Conservation (phyloP, 139 green algal genomes). For the Desmodesmus armatus region DNA sequence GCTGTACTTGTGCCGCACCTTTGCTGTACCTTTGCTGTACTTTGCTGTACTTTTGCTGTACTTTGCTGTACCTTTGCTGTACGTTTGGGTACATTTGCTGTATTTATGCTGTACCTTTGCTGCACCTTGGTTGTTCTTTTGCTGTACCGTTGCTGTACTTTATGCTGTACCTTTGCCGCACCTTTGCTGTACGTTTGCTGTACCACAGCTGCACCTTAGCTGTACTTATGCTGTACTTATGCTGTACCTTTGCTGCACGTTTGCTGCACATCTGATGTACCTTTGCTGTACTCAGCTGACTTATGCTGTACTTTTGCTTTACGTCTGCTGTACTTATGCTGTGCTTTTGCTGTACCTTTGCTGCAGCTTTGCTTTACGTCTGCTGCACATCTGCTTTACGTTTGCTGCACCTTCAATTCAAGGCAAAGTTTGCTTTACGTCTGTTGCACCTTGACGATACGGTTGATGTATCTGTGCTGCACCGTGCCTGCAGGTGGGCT, state of each 20-base stretch:
- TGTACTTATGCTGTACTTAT: too few relatives aligned
- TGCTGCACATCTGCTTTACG: not conserved
- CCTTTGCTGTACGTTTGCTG: too few relatives aligned
- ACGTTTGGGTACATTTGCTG: not conserved
- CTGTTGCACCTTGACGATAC: not conserved
- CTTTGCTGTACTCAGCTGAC: too few relatives aligned
- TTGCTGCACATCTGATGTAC: too few relatives aligned
- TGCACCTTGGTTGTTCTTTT: too few relatives aligned
- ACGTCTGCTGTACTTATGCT: too few relatives aligned
- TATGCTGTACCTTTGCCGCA: not conserved
- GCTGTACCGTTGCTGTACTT: too few relatives aligned
- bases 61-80: not conserved
- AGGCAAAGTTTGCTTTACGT: not conserved
- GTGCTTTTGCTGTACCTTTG: not conserved
- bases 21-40: not conserved
- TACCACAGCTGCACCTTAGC: too few relatives aligned
- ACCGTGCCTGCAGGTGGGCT: slow-evolving; percentile 11
- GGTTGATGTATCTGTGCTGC: not conserved
- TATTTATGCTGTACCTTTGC: too few relatives aligned
- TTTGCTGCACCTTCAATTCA: not conserved
- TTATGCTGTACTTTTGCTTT: too few relatives aligned
- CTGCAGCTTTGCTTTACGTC: not conserved
- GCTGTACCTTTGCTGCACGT: too few relatives aligned
- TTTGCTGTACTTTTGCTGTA: not conserved
- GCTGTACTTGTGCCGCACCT: not conserved